Evolutionary conservation across 495 filamentous ascomycete species (phyloP).

Genomic region (Aspergillus panamensis): DNA sequence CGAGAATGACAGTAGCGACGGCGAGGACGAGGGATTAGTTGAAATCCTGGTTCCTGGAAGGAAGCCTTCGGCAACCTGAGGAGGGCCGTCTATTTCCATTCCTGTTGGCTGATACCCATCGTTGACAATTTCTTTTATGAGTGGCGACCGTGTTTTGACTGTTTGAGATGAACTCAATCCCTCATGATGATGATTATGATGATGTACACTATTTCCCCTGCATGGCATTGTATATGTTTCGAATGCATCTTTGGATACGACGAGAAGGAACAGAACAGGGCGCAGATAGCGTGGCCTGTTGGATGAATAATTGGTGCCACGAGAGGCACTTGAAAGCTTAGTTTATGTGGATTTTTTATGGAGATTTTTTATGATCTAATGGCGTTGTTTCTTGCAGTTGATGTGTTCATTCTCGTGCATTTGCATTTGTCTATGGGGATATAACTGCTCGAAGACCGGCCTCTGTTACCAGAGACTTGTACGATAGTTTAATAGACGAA

Average conservation of each 20-base stretch:
- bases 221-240: slow-evolving; percentile 19
- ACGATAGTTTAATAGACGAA: slow-evolving; percentile 18
- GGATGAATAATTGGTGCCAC: slow-evolving; percentile 8
- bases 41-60: slow-evolving; percentile 45
- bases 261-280: slow-evolving; percentile 12
- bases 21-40: slow-evolving; percentile 48
- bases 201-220: slow-evolving; percentile 19
- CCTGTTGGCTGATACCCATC: background rate
- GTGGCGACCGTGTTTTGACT: slow-evolving; percentile 6
- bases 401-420: slow-evolving; percentile 5
- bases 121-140: slow-evolving; percentile 5
- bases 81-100: background rate
- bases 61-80: slow-evolving; percentile 31
- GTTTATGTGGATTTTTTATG: slow-evolving; percentile 10
- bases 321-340: slow-evolving; percentile 8
- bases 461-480: slow-evolving; percentile 11
- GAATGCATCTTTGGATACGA: slow-evolving; percentile 10
- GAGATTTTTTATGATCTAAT: slow-evolving; percentile 13
- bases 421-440: slow-evolving; percentile 17
- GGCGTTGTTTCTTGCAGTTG: slow-evolving; percentile 15
- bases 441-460: slow-evolving; percentile 12
- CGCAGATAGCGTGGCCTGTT: slow-evolving; percentile 9
- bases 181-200: slow-evolving; percentile 20
- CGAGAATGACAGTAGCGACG: slow-evolving; percentile 45
- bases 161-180: slow-evolving; percentile 9